Evolutionary conservation across 1,284 basidiomycete genomes (phyloP).

Genomic region (Apiotrichum domesticum): DNA sequence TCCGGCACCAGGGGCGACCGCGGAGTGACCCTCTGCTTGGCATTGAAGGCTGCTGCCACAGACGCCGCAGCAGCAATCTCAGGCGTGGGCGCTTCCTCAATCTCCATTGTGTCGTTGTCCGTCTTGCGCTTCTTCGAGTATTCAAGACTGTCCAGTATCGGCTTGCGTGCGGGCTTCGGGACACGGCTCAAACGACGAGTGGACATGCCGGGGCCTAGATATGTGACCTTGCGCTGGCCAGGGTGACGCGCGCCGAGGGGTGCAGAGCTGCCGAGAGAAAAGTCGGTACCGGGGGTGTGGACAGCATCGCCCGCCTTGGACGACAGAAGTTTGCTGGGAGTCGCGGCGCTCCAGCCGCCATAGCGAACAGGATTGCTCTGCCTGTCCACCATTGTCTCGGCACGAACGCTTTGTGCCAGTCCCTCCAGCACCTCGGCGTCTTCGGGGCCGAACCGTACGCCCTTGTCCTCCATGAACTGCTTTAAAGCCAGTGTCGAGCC

Average conservation of each 20-base stretch:
- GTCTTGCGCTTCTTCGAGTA: conserved; percentile 19
- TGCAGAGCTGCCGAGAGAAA: conserved; percentile 12
- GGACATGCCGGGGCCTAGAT: conserved; percentile 41
- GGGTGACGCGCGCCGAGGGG: neutral
- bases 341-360: conserved; percentile 24
- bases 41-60: conserved; percentile 10
- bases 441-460: conserved; percentile 22
- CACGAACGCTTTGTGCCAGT: conserved; percentile 25
- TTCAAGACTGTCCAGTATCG: conserved; percentile 20
- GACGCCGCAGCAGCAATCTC: conserved; percentile 2
- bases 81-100: conserved; percentile 1
- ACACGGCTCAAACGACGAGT: conserved; percentile 24
- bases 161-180: conserved; percentile 10
- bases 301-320: neutral
- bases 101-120: conserved; percentile 9
- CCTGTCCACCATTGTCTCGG: conserved; percentile 14
- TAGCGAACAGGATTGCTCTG: neutral
- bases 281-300: conserved; percentile 1
- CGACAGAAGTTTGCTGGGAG: neutral
- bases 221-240: conserved; percentile 14
- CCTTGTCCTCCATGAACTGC: conserved; percentile 33
- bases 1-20: conserved; percentile 8
- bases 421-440: conserved; percentile 32
- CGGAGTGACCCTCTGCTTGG: conserved; percentile 2
- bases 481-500: conserved; percentile 24